Evolutionary conservation across 1,284 basidiomycete species (phyloP), one percentile per base, ranked within the genome.

Genomic region (Earliella scabrosa): DNA sequence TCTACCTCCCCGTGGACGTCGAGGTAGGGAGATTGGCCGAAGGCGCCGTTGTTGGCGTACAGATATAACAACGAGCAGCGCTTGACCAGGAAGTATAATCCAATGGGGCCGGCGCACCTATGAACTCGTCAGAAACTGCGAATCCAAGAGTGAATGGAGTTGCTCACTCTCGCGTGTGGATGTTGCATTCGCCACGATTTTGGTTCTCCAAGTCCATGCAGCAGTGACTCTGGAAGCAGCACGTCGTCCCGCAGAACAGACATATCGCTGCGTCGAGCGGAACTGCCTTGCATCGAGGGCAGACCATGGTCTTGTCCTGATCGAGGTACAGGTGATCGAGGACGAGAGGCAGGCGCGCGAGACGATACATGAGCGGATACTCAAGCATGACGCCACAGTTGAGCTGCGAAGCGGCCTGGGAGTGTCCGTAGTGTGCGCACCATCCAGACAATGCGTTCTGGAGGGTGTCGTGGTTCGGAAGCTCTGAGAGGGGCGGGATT

Each of bases 1-100:
- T 99, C 97, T 4, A 95, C 84, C 71, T 99, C 97, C 0, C 97
- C 97, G 63, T 99, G 97, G 4, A 87, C 85, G 65, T 99, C 97
- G 39, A 99, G 81, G 69, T 98, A 99, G 0, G 97, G 96, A 43
- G 95, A 93, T 21, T 87, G 85, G 1, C 85, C 82, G 73, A 97
- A 98, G 3, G 92, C 86, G 9, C 97, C 97, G 53, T 91, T 94
- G 57, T 88, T 89, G 26, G 90, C 88, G 67, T 95, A 96, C 4
- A 99, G 81, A 69, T 95, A 95, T n/a, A 99, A 72, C 41, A 98
- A 70, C n/a, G 90, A 86, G 73, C 96, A 98, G 44, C 93, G 86
- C 71, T 97, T 96, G 64, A 98, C 87, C 53, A 97, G 84, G 72
- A 97, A 96, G 73, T 90, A 99, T 53, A 96, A 74, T 7, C 96